Percentiles rank a stretch among this genome's conserved stretches.
Conservation (phyloP, 345 rosid genomes). For the Eucalyptus erythrocorys region DNA sequence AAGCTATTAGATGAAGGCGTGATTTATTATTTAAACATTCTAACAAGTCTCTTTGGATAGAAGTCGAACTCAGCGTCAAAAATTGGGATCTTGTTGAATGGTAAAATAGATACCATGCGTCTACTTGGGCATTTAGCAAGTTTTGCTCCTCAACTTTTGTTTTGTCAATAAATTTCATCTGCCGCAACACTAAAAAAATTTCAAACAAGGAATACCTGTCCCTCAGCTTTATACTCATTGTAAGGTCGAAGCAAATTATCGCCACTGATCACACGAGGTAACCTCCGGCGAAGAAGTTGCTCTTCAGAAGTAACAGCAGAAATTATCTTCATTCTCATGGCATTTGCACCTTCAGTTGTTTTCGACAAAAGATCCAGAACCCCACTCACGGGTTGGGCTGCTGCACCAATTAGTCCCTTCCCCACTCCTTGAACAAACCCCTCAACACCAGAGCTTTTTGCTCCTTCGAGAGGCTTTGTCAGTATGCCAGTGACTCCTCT, state of each 20-base stretch:
- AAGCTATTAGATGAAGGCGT: too few relatives aligned
- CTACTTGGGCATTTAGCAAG: not conserved
- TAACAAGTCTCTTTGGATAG: not conserved
- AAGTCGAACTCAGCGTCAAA: not conserved
- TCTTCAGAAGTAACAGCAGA: slow-evolving; percentile 98
- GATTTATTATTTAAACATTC: too few relatives aligned
- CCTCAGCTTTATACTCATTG: slow-evolving; percentile 76
- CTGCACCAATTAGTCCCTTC: slow-evolving; percentile 94
- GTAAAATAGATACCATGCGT: not conserved
- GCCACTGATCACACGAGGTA: slow-evolving; percentile 86
- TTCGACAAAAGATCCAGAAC: slow-evolving; percentile 96
- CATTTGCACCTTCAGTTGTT: slow-evolving; percentile 99
- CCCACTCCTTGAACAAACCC: slow-evolving; percentile 99
- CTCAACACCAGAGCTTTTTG: slow-evolving; percentile 90
- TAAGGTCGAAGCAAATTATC: slow-evolving; percentile 90
- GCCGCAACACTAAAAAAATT: not conserved
- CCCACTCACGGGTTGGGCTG: slow-evolving; percentile 99
- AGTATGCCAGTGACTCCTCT: slow-evolving; percentile 98
- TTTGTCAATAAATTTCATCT: not conserved
- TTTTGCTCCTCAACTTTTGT: not conserved
- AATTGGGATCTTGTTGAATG: not conserved
- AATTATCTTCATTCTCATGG: slow-evolving; percentile 94
- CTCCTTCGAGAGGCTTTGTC: slow-evolving; percentile 98
- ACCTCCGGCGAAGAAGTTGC: slow-evolving; percentile 88
- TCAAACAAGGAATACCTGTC: slow-evolving; percentile 51